Conservation (phyloP, 164 flowering plant species). For the Umbellularia californica region DNA sequence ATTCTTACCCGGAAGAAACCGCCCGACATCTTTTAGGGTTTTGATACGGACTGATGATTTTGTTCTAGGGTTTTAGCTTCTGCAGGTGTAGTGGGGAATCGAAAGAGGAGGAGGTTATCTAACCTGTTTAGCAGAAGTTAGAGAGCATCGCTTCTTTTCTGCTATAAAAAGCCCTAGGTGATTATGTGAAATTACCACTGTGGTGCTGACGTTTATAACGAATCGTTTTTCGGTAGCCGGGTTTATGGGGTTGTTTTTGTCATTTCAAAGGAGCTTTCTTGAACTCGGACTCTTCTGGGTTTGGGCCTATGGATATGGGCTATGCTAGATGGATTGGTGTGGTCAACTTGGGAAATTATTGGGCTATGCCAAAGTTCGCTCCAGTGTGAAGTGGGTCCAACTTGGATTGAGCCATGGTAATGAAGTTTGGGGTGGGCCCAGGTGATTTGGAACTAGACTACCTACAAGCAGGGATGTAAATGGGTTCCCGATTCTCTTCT, state of each 20-base stretch:
- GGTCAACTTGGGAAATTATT: too few species aligned
- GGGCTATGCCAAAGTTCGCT: too few species aligned
- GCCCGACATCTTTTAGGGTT: constrained; percentile 90
- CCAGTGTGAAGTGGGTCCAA: too few species aligned
- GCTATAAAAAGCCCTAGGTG: neutral
- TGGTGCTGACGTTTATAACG: neutral
- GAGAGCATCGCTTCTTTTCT: neutral
- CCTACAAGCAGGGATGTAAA: too few species aligned
- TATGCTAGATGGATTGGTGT: too few species aligned
- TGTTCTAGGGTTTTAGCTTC: neutral
- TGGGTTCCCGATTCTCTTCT: rapidly evolving
- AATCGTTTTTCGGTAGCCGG: neutral
- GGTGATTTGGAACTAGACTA: too few species aligned
- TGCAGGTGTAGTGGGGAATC: neutral
- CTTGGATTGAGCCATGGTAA: too few species aligned
- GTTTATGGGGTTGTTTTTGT: neutral
- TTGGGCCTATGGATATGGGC: too few species aligned
- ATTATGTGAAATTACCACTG: neutral
- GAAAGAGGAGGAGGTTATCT: neutral
- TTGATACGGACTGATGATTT: neutral
- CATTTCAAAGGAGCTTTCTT: neutral
- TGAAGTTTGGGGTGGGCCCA: too few species aligned
- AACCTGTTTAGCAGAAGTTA: neutral
- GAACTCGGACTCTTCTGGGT: too few species aligned
- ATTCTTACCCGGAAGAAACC: constrained; percentile 85